Evolutionary conservation across 2,329 filamentous ascomycete species (phyloP), one percentile per base, ranked within the genome.

Genomic region (Talaromyces sp.): DNA sequence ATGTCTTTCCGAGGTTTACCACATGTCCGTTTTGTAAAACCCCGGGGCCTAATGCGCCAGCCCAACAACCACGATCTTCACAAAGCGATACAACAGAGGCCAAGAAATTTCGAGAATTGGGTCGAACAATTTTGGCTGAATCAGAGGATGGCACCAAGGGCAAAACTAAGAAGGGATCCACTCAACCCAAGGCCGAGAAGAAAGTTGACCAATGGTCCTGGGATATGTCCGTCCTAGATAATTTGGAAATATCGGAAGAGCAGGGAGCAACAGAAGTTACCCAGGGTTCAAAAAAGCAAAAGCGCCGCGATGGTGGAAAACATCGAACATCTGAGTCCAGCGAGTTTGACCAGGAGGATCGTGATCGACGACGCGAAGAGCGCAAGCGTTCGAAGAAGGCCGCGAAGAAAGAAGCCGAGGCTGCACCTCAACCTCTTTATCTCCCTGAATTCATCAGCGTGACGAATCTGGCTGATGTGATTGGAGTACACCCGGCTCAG

Each of bases 401-500:
- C 65, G 70, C 64, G 4, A 49, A 60, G 75, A 74, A 54, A 70
- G 73, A 67, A 70, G 73, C 54, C 29, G 63, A 65, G 29, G 65
- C 71, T 32, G 71, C 75, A n/a, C 70, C 77, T 5, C 83, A 82
- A 2, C 82, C 80, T 1, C 89, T 99, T 41, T 83, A 87, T 48
- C 77, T 99, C 19, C 95, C 95, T 0, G 90, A 97, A 67, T 96
- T 91, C 64, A 95, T 99, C 72, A 94, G 85, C 64, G 87, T 97
- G n/a, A 82, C 84, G 9, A 90, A 92, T 60, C 76, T 99, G 36
- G 91, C 91, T 3, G 80, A 85, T 55, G 84, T 89, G 3, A 78
- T 97, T 19, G 86, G 86, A 56, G 80, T 96, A 27, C 84, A 85
- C 36, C 79, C 85, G 1, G 82, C 88, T 13, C 75, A 85, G 3